Base-by-base conservation (phyloP, 306 rosid species). In the Acacia acuminata region DNA sequence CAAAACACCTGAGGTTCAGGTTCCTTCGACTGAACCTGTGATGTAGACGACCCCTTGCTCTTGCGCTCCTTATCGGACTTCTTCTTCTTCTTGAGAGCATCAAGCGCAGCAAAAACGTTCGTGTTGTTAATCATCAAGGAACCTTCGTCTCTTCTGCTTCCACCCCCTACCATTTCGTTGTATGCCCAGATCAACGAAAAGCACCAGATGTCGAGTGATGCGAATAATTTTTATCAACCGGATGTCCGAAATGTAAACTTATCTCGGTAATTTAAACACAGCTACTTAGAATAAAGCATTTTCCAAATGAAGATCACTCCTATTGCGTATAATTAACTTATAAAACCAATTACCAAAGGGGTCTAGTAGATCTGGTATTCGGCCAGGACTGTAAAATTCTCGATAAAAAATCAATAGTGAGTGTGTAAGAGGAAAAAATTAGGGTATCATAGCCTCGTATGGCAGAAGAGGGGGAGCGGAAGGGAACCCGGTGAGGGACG, bases 21-120 rank as follows among this genome's bases (percentile, higher is more conserved):
- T 72, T 88, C 91, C 82, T 88, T 87, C 3, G 89, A 78, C 66
- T 84, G 83, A 60, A 78, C 84, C 47, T 40, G 79, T 32, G 86
- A 76, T 76, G 90, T 91, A 38, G 96, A 89, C 0, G 93, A 83
- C 19, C 85, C 94, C 77, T 88, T 92, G 84, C 67, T 88, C 86
- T 93, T 94, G 72, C 83, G 88, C 58, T 90, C 95, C 93, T 93
- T 94, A 79, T 94, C 98, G 0, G 97, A 88, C 86, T 93, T 93
- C 97, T 91, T 94, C 94, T 94, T 94, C 93, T 88, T 94, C 90
- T 90, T 91, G 64, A 93, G 87, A 68, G 95, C 85, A 55, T 94
- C 98, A 0, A 94, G 90, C 74, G 98, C 98, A 5, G 94, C 97
- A 80, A 94, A 94, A 60, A 94, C 98, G 68, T 94, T 94, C 20